Evolutionary conservation across 2,329 filamentous ascomycete species (phyloP).

Genomic region (Diaporthe destruens): DNA sequence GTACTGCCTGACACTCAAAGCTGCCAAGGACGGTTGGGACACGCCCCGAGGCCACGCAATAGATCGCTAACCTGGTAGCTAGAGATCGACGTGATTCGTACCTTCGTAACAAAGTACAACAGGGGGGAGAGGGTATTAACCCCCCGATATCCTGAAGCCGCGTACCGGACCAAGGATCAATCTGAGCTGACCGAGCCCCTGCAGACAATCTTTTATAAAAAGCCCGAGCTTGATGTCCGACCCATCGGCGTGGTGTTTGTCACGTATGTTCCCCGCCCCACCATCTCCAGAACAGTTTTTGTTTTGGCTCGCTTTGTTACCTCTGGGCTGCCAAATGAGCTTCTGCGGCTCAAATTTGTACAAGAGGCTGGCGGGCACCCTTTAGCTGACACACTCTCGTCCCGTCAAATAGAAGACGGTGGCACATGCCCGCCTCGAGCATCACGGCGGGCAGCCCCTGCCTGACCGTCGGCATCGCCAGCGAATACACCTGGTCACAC

Average conservation of each 20-base stretch:
- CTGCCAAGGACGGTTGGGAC: too few relatives aligned
- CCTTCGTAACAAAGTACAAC: not conserved
- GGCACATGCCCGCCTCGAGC: not conserved
- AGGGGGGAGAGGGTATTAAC: not conserved
- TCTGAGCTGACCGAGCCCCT: not conserved
- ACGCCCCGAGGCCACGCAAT: not conserved
- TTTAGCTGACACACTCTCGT: not conserved
- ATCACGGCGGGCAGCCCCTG: fast-evolving
- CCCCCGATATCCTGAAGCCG: not conserved
- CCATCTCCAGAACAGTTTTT: too few relatives aligned
- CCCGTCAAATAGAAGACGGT: not conserved
- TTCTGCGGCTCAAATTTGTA: not conserved
- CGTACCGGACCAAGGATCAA: too few relatives aligned
- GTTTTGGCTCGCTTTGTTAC: too few relatives aligned
- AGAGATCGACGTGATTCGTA: slow-evolving; percentile 16
- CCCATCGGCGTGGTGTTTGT: not conserved
- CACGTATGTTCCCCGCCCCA: not conserved
- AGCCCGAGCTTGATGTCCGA: not conserved
- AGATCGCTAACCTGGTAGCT: not conserved
- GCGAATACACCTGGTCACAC: not conserved
- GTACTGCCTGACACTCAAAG: too few relatives aligned
- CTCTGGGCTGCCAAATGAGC: too few relatives aligned
- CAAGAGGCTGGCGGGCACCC: too few relatives aligned
- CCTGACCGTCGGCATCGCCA: not conserved
- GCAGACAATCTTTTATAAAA: not conserved